phyloP scores from a whole-genome alignment of 441 rosid genomes.

The Populus hybrid region DNA sequence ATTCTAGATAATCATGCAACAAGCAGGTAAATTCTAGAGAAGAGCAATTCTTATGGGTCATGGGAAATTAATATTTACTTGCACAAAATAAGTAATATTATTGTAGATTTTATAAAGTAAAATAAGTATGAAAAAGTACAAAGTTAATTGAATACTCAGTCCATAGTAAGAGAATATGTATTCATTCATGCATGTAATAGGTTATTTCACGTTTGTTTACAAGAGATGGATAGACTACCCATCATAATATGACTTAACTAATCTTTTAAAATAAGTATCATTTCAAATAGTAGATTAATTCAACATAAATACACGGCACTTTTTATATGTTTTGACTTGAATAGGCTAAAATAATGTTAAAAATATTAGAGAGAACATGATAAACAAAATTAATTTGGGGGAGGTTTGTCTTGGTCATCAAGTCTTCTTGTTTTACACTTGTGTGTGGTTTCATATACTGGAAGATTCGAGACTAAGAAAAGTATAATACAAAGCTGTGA shows the following conservation, averaged over 20 bases:
- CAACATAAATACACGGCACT: not conserved
- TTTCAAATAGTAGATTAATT: not conserved
- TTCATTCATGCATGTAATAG: not conserved
- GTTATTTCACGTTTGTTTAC: not conserved
- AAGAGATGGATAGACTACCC: not conserved
- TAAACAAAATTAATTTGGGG: not conserved
- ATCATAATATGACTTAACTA: not conserved
- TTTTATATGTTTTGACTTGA: not conserved
- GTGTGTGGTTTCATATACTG: not conserved
- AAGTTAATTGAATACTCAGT: not conserved
- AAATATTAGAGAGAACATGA: not conserved
- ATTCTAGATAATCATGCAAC: too few relatives aligned
- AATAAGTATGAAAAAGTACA: not conserved
- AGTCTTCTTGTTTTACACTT: not conserved
- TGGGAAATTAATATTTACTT: not conserved
- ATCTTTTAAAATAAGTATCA: not conserved
- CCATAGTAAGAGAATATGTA: not conserved
- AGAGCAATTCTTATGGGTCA: not conserved
- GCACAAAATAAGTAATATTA: not conserved
- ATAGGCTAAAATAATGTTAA: not conserved
- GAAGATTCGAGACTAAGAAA: not conserved
- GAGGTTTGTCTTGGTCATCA: not conserved
- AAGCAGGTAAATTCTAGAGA: too few relatives aligned
- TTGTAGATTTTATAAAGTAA: too few relatives aligned
- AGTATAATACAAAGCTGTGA: not conserved